phyloP scores from a whole-genome alignment of 306 rosid genomes.

The Alnus glutinosa region DNA sequence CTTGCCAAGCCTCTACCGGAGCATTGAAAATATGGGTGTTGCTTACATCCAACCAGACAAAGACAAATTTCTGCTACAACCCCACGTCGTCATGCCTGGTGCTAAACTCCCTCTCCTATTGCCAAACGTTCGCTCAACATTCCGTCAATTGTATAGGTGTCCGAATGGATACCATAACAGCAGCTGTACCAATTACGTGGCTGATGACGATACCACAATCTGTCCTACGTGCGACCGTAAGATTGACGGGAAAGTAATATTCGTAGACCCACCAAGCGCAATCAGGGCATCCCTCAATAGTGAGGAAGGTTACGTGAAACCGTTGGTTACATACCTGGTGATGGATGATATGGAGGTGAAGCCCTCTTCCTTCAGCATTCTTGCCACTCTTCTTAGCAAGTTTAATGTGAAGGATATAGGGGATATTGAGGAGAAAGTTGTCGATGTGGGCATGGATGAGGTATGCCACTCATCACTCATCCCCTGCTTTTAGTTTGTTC shows the following conservation, averaged over 20 bases:
- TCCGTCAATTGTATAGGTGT: too few relatives aligned
- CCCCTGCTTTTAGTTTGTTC: neutral
- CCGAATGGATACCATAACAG: too few relatives aligned
- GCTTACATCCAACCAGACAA: neutral
- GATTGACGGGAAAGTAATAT: neutral
- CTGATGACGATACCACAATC: too few relatives aligned
- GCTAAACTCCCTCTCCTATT: neutral
- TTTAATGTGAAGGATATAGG: slow-evolving; percentile 23
- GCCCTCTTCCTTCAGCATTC: neutral
- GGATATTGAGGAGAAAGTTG: slow-evolving; percentile 23
- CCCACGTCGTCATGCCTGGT: neutral
- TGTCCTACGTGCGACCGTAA: neutral
- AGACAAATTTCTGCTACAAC: neutral
- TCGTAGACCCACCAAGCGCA: neutral
- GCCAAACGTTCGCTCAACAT: neutral
- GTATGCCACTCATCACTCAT: neutral
- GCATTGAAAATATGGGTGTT: slow-evolving; percentile 11
- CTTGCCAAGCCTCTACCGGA: slow-evolving; percentile 14
- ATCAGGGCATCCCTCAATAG: neutral
- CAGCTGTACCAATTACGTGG: too few relatives aligned
- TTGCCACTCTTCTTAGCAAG: slow-evolving; percentile 8
- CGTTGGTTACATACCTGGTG: slow-evolving; percentile 32
- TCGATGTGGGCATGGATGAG: slow-evolving; percentile 26
- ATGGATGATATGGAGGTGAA: slow-evolving; percentile 38
- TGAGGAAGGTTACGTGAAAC: slow-evolving; percentile 31